Base-by-base conservation (phyloP, 1,284 basidiomycete genomes). In the Fistulina hepatica region DNA sequence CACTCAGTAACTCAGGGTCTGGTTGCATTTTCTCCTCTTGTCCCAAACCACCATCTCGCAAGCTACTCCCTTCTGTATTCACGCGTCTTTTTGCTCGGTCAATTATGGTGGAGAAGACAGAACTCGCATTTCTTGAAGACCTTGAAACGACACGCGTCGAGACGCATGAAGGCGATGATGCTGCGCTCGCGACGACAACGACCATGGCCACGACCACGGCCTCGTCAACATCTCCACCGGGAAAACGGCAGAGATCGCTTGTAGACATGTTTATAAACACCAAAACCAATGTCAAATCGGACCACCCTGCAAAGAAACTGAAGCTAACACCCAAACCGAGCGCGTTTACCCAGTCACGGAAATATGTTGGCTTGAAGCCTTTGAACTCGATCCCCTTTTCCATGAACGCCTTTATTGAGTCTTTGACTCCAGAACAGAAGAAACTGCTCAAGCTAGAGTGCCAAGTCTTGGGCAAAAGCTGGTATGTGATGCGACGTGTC, bases 351-450 rank as follows among this genome's bases (percentile, higher is more conserved):
- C 44, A 45, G 24, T 30, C 38, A 13, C 37, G 21, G 20, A 31
- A 32, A 13, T 21, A 20, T 20, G 39, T 44, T 21, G 54, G 56
- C n/a, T 20, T 59, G 9, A 62, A 62, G 33, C 61, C 67, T 12
- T 58, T 83, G 30, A 81, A 84, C 52, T 65, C 75, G 9, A 78
- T 84, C 28, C 73, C 80, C 5, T 82, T 84, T 52, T 81, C 77
- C 17, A 45, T 74, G 45, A 64, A 62, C 15, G 64, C 63, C n/a
- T 82, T 69, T 48, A 47, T 63, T 33, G 66, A 65, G 4, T 66
- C 69, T 2, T 55, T 84, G 35, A 65, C 67, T 11, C 72, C 76
- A 17, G 71, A 79, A 41, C 65, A 79, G 47, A 70, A 57, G 40
- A 52, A 60, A 8, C 58, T 85, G 16, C 64, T 88, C 26, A 52